Evolutionary conservation across 495 filamentous ascomycete genomes (phyloP).

Genomic region (Arthonia radiata): DNA sequence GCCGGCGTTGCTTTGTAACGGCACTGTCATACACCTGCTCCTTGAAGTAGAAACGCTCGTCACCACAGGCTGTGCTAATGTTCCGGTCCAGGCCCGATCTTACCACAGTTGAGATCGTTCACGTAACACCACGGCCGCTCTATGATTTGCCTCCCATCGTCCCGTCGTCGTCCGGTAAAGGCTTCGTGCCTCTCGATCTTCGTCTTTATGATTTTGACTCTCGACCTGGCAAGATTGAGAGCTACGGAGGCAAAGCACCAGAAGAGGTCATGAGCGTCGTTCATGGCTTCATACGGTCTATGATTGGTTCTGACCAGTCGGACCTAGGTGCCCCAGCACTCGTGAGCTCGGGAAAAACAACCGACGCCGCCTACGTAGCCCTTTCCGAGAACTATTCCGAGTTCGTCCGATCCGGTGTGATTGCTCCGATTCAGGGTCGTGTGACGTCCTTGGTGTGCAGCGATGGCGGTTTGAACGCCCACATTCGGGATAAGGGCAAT

Average conservation of each 20-base stretch:
- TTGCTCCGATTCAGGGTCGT: conserved; percentile 24
- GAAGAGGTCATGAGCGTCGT: conserved; percentile 23
- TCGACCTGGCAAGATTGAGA: conserved; percentile 30
- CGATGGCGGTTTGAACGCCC: conserved; percentile 7
- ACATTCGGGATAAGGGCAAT: conserved; percentile 14
- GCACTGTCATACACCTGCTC: too few species aligned
- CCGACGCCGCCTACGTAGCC: conserved; percentile 34
- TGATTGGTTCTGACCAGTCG: conserved; percentile 39
- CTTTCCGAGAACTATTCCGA: conserved; percentile 46
- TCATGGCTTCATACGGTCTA: conserved; percentile 26
- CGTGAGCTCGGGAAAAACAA: conserved; percentile 11
- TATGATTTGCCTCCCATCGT: conserved; percentile 48
- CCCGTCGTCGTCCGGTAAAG: conserved; percentile 22
- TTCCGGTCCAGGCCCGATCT: too few species aligned
- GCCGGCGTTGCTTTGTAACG: too few species aligned
- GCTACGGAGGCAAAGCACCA: conserved; percentile 31
- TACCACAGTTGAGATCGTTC: conserved; percentile 25
- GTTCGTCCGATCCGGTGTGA: conserved; percentile 40
- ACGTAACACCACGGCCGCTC: conserved; percentile 42
- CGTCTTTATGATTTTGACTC: conserved; percentile 43
- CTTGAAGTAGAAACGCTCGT: too few species aligned
- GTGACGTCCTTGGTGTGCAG: conserved; percentile 7
- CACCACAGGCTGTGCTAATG: too few species aligned
- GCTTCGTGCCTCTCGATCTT: conserved; percentile 57
- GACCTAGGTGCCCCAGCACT: conserved; percentile 21